Base-by-base conservation (phyloP, 108 stramenopile species). In the Skeletonema costatum region DNA sequence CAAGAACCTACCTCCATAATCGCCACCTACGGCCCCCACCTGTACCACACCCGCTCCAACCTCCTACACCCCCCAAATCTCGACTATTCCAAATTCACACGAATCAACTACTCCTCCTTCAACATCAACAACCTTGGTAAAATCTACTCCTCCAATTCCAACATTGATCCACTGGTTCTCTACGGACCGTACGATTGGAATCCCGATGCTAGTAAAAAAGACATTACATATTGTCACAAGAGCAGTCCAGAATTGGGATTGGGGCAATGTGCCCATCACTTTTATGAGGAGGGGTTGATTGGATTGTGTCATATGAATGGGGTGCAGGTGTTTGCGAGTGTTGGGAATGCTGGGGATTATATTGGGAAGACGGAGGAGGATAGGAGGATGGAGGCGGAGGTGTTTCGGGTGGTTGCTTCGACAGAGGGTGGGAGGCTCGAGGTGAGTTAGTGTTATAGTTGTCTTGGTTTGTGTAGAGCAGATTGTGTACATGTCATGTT, bases 231-330 rank as follows among this genome's bases (percentile, higher is more conserved):
- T 64, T 39, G 63, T 64, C 35, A 38, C 6, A 64, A 64, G 63
- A 64, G 36, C 6, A 39, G 38, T 64, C 63, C 33, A 13, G 63
- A 39, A 64, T 8, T 38, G n/a, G 63, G 38, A n/a, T 4, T 7
- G 9, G 16, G 10, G 0, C 41, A 64, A 39, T 77, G 76, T 16
- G 68, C 17, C 12, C 60, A 53, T 62, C 53, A 77, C 51, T 25
- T 63, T 56, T 53, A 60, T 56, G 76, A 77, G 21, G 32, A 53
- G 50, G 78, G 78, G 10, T 51, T 80, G 38, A 60, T 80, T 25
- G 64, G 78, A 8, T 21, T 25, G n/a, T 44, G 51, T 5, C 80
- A 77, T 33, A 42, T 56, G 63, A 66, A 64, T 64, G 80, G 70
- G 1, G 58, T 42, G 16, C 30, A 59, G 17, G 76, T 77, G 17